Evolutionary conservation across 371 early-diverging fungal species (phyloP).

Genomic region (Synchytrium microbalum): DNA sequence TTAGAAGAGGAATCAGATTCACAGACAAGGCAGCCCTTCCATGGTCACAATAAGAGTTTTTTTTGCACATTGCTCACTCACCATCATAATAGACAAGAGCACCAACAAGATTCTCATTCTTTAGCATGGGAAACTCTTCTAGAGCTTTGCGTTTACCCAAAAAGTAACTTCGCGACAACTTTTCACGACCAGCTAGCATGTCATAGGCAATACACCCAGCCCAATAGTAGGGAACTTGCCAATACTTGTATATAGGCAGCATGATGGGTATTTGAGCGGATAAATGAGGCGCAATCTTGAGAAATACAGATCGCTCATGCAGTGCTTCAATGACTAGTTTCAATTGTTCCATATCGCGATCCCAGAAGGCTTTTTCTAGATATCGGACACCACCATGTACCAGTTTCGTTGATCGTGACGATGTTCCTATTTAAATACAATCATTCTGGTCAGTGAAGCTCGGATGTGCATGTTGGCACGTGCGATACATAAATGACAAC

Average conservation of each 20-base stretch:
- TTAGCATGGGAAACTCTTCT: conserved; percentile 93
- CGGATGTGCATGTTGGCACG: not conserved
- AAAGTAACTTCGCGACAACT: conserved; percentile 82
- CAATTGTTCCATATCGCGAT: conserved; percentile 94
- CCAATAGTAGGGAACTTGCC: conserved; percentile 97
- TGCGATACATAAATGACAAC: not conserved
- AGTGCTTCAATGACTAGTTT: conserved; percentile 95
- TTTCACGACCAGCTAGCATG: conserved; percentile 82
- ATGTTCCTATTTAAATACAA: conserved; percentile 59
- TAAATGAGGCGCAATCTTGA: conserved; percentile 95
- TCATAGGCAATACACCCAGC: conserved; percentile 95
- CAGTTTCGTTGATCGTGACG: conserved; percentile 95
- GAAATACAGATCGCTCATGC: conserved; percentile 89
- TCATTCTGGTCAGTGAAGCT: not conserved
- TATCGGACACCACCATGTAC: conserved; percentile 99
- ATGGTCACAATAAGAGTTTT: conserved; percentile 2
- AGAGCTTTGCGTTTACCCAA: conserved; percentile 77
- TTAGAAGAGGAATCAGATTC: conserved; percentile 2
- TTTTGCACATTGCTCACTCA: conserved; percentile 10
- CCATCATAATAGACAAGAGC: conserved; percentile 98
- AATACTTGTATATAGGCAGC: conserved; percentile 90
- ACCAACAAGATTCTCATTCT: conserved; percentile 82
- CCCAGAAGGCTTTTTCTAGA: conserved; percentile 95
- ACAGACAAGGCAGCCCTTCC: not conserved
- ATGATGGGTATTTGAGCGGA: conserved; percentile 91